Conservation (phyloP, 2,329 filamentous ascomycete species). For the Celoporthe dispersa region DNA sequence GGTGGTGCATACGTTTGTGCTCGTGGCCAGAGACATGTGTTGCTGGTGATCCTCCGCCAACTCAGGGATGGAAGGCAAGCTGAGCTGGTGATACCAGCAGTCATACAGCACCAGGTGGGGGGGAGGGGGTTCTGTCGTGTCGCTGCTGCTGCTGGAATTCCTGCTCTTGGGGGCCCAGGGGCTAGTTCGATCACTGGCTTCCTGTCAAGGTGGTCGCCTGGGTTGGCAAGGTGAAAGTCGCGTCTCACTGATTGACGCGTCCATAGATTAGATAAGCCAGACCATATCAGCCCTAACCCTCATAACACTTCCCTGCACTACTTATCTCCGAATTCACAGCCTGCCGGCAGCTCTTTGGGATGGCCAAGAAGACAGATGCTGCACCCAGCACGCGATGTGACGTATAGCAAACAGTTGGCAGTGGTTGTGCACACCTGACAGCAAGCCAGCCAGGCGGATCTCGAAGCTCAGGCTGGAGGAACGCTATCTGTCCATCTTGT, state of each 20-base stretch:
- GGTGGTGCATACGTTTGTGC: background rate
- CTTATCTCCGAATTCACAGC: background rate
- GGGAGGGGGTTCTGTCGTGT: constrained; percentile 14
- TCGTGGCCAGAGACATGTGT: constrained; percentile 2
- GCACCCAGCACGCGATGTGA: background rate
- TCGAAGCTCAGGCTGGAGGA: constrained; percentile 5
- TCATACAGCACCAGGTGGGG: constrained; percentile 33
- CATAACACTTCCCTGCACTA: background rate
- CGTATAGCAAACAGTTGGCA: background rate
- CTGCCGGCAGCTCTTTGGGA: background rate
- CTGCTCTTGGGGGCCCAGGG: background rate
- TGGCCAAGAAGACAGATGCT: too few relatives aligned
- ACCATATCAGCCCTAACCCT: background rate
- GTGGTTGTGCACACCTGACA: background rate
- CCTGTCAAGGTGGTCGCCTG: background rate
- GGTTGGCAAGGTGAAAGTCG: background rate
- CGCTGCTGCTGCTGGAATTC: constrained; percentile 9
- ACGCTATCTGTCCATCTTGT: constrained; percentile 1
- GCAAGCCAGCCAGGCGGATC: constrained; percentile 17
- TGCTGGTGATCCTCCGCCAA: constrained; percentile 23
- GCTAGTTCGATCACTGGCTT: background rate
- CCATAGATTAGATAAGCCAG: constrained; percentile 7
- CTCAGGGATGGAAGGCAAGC: constrained; percentile 31
- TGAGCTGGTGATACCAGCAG: constrained; percentile 28
- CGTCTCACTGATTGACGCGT: constrained; percentile 4